Evolutionary conservation across 1,139 yeast genomes (phyloP).

Genomic region (Wickerhamomyces sp.): DNA sequence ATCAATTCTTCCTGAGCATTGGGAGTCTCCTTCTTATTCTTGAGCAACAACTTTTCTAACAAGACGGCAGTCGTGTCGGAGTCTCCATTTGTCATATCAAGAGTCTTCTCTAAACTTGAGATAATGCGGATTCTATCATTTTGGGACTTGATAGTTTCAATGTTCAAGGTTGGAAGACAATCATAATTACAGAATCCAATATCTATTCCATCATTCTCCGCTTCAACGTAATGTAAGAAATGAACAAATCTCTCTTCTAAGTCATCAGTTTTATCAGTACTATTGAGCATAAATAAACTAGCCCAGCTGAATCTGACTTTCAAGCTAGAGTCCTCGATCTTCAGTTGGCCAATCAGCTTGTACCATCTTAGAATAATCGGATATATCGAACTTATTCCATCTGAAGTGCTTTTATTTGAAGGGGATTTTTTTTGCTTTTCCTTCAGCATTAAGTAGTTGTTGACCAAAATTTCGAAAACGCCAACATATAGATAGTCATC

Average conservation of each 20-base stretch:
- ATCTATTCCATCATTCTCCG: background rate
- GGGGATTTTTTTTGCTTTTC: background rate
- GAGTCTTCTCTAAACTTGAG: slow-evolving; percentile 57
- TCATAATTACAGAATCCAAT: slow-evolving; percentile 42
- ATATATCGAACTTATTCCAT: slow-evolving; percentile 11
- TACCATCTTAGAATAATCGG: slow-evolving; percentile 29
- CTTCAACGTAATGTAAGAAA: background rate
- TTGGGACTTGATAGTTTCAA: slow-evolving; percentile 51
- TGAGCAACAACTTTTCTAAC: slow-evolving; percentile 48
- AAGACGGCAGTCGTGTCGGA: slow-evolving; percentile 44
- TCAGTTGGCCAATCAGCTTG: slow-evolving; percentile 8
- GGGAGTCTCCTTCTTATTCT: slow-evolving; percentile 12
- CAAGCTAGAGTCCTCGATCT: background rate
- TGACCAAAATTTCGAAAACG: slow-evolving; percentile 55
- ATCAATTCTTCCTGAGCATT: slow-evolving; percentile 45
- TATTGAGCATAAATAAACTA: slow-evolving; percentile 20
- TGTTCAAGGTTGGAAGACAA: slow-evolving; percentile 55
- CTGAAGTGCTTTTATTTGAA: background rate
- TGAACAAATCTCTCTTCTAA: slow-evolving; percentile 17
- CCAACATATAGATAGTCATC: slow-evolving; percentile 25
- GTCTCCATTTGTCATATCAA: slow-evolving; percentile 31
- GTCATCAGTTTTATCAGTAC: slow-evolving; percentile 1
- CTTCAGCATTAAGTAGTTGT: slow-evolving; percentile 28
- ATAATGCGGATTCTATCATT: slow-evolving; percentile 64
- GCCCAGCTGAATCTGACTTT: slow-evolving; percentile 37